Base-by-base conservation (phyloP, 306 rosid genomes). In the Pyrus pyrifolia region DNA sequence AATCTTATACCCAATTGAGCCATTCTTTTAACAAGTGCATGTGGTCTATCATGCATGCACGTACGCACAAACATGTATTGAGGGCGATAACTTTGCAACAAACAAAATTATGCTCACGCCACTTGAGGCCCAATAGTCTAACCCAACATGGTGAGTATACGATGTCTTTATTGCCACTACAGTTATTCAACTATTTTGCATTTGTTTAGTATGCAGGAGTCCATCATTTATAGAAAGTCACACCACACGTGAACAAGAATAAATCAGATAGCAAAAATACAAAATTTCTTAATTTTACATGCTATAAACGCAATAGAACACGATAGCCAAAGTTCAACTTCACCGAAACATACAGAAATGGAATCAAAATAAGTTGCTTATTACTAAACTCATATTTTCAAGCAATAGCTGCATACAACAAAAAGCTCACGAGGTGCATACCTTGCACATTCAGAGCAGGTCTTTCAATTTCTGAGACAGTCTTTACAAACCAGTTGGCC, bases 381-480 rank as follows among this genome's bases (percentile, higher is more conserved):
- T 61, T 10, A 14, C n/a, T 63, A 63, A 30, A 17, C 42, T 63
- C 40, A 27, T 5, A 61, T 29, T 2, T 33, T 23, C 29, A 12
- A 70, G 27, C 18, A 80, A 71, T 31, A 27, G 76, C 21, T 76
- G 40, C 75, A 78, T 72, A 44, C 31, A 69, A 73, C 73, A 51
- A 61, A 22, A 25, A n/a, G n/a, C 44, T 11, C 72, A 38, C 18
- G 10, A 84, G 52, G 59, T 67, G 67, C 93, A 78, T 86, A 88
- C 98, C 90, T 84, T 85, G 89, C 60, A 73, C 87, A 21, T 75
- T 52, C 68, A 86, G 67, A 55, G 72, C 33, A 27, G 89, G 86
- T 76, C 76, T 77, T 84, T 81, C 87, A 79, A 76, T 78, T 68
- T 81, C 85, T 18, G 76, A 63, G 72, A 84, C 83, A 76, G 82